These are phyloP conservation scores for Pythium guiyangense DNA, from an alignment of 352 stramenopile species.

Conservation along the genomic window DNA sequence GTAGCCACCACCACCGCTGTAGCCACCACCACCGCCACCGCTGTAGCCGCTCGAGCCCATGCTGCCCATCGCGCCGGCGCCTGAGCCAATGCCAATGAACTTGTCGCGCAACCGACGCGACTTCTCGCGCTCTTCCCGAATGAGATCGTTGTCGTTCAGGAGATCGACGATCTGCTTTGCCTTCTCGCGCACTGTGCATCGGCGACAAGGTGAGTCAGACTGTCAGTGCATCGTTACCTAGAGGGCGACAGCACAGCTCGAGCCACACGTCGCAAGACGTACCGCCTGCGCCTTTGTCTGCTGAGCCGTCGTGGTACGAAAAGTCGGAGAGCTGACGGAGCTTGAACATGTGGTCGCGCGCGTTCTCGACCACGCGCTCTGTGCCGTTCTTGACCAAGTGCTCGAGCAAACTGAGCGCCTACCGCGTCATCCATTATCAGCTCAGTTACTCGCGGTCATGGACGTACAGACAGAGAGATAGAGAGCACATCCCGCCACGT, in stretches of 20 bases:
- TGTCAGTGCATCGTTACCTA: too few relatives aligned
- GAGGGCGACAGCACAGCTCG: background rate
- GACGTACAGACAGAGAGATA: background rate
- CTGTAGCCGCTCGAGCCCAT: conserved; percentile 17
- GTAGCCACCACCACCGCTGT: conserved; percentile 21
- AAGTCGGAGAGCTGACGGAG: conserved; percentile 84
- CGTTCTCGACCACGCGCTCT: conserved; percentile 97
- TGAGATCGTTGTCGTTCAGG: conserved; percentile 86
- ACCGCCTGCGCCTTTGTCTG: conserved; percentile 84
- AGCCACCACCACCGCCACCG: conserved; percentile 14
- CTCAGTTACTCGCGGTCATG: background rate
- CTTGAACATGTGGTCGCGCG: conserved; percentile 93
- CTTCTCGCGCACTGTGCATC: conserved; percentile 76
- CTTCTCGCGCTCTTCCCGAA: conserved; percentile 86
- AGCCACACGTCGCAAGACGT: background rate
- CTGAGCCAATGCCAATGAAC: conserved; percentile 81
- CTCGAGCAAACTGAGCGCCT: conserved; percentile 92
- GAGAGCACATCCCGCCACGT: background rate
- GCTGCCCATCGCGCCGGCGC: conserved; percentile 33
- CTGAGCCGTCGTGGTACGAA: conserved; percentile 84
- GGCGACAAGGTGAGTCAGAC: background rate
- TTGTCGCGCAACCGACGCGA: conserved; percentile 81
- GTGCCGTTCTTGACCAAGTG: conserved; percentile 98
- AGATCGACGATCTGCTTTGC: conserved; percentile 86
- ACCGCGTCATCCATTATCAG: background rate